phyloP scores from a whole-genome alignment of 2,329 filamentous ascomycete genomes.

The Onygenales sp. region DNA sequence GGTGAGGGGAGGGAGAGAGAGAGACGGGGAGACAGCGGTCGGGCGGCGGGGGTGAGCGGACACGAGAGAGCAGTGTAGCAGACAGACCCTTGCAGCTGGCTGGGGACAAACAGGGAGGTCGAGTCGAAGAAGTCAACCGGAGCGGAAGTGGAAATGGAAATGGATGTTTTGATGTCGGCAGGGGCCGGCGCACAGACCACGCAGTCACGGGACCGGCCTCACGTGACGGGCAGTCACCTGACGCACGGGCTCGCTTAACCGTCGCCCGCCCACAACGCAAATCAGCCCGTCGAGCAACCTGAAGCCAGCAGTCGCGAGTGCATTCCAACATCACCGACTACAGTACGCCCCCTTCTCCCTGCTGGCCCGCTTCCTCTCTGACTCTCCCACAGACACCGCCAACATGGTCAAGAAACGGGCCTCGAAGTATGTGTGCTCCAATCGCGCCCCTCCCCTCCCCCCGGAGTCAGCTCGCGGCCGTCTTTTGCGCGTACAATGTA shows the following conservation, averaged over 20 bases:
- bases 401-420: conserved; percentile 70
- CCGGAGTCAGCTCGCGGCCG: no score
- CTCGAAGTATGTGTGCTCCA: conserved; percentile 51
- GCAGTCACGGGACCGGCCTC: neutral
- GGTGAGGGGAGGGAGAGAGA: conserved; percentile 17
- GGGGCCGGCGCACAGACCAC: no score
- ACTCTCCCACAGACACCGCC: conserved; percentile 27
- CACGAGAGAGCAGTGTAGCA: neutral
- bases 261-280: conserved; percentile 2
- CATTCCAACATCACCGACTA: conserved; percentile 4
- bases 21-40: neutral
- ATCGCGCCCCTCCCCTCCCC: conserved; percentile 8
- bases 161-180: no score
- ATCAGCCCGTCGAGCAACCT: neutral
- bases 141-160: no score
- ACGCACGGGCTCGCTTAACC: neutral
- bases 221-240: neutral
- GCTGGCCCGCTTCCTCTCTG: neutral
- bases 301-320: neutral
- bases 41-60: neutral
- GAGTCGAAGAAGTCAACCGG: no score
- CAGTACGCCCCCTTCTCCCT: neutral
- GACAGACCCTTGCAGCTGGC: no score
- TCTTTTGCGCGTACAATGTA: neutral
- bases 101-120: no score